Evolutionary conservation across 2,329 filamentous ascomycete species (phyloP), one percentile per base, ranked within the genome.

Genomic region (Chaetomiaceae sp.): DNA sequence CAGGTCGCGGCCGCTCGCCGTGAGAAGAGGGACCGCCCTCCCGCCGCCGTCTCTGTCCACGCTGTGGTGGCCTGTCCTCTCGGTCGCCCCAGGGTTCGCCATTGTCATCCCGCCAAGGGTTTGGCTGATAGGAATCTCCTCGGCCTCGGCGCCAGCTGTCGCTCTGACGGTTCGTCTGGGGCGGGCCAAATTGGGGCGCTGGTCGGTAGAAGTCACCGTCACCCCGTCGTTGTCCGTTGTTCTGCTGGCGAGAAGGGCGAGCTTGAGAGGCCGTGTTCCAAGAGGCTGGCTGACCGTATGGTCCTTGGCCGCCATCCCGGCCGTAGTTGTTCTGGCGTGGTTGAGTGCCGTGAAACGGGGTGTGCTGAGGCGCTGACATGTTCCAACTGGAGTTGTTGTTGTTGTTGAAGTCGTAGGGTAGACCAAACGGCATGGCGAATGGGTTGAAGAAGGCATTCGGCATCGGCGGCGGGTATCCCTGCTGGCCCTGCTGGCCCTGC

Each of bases 351-450:
- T 30, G 46, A 21, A 42, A 45, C 16, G 34, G 16, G 13, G 0
- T 3, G 14, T 44, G 41, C 14, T 46, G 44, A 2, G 27, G 4
- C n/a, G 38, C n/a, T 9, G 20, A 16, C 39, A 27, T 39, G 9
- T 5, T 34, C 35, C 44, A 47, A 17, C 35, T 19, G 17, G 44
- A 27, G 6, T 7, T 27, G 37, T 14, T 14, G 37, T 9, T 8
- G 19, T 23, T 13, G 14, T 23, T 44, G n/a, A 27, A 44, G 19
- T 39, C 31, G 14, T 5, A 20, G 4, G 48, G 48, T 16, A 34
- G 6, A 7, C 19, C 19, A 19, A 27, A 45, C 16, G 17, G 42
- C 48, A 45, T 50, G 21, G 35, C 50, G 27, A 44, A 48, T 14
- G 44, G 44, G 12, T 33, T 35, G n/a, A 9, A 6, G 12, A 7